Percentiles rank a stretch among this genome's conserved stretches.
Conservation (phyloP, 2,329 filamentous ascomycete species). For the Corynespora cassiicola region DNA sequence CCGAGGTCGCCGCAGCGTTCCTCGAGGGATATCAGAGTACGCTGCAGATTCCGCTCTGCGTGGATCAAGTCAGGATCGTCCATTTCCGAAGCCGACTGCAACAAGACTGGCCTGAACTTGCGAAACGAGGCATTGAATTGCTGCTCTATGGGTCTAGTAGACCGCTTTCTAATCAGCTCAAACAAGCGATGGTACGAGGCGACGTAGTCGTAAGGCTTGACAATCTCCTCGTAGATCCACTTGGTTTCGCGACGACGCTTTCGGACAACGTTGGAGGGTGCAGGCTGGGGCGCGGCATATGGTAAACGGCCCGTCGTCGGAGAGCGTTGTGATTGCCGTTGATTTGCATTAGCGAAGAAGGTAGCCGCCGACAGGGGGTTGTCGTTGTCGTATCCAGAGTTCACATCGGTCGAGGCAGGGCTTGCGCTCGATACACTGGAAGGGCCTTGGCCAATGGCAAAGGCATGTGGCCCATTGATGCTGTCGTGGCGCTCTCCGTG, state of each 20-base stretch:
- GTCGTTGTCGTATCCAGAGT: slow-evolving; percentile 53
- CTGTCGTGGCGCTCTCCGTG: slow-evolving; percentile 38
- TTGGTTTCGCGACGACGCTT: slow-evolving; percentile 75
- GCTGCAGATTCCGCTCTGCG: slow-evolving; percentile 97
- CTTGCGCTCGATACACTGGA: slow-evolving; percentile 64
- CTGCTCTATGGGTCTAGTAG: too few species aligned
- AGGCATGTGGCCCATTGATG: slow-evolving; percentile 59
- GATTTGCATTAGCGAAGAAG: slow-evolving; percentile 41
- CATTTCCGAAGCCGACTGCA: slow-evolving; percentile 88
- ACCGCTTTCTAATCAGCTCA: slow-evolving; percentile 77
- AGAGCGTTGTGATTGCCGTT: slow-evolving; percentile 33
- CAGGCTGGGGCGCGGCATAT: slow-evolving; percentile 37
- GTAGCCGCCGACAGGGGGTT: slow-evolving; percentile 41
- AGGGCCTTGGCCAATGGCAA: slow-evolving; percentile 66
- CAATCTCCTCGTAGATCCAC: slow-evolving; percentile 86
- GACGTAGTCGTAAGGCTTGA: slow-evolving; percentile 90
- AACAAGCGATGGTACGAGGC: slow-evolving; percentile 89
- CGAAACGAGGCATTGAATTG: slow-evolving; percentile 81
- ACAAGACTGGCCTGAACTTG: slow-evolving; percentile 89
- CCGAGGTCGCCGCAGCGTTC: slow-evolving; percentile 87
- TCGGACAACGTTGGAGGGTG: slow-evolving; percentile 41
- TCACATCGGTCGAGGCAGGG: slow-evolving; percentile 54
- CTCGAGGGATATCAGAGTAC: slow-evolving; percentile 90
- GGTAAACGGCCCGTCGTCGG: slow-evolving; percentile 30
- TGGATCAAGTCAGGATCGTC: slow-evolving; percentile 90